phyloP scores from a whole-genome alignment of 1,284 basidiomycete species.

The Wolfiporia cocos region DNA sequence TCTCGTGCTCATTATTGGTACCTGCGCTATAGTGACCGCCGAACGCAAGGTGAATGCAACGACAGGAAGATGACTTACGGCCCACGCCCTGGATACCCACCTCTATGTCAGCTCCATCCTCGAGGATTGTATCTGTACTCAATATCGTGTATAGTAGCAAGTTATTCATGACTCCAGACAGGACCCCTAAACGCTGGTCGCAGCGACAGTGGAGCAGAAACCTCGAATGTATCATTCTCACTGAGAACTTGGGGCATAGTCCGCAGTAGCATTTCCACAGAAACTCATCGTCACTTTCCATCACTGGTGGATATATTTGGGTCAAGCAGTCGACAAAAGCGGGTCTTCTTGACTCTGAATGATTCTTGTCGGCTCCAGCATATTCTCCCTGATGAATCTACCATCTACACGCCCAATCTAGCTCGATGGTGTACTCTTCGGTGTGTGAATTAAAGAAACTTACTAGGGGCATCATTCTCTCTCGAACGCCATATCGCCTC shows the following conservation, averaged over 20 bases:
- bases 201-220: too few relatives aligned
- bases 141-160: too few relatives aligned
- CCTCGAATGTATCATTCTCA: too few relatives aligned
- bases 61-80: constrained; percentile 3
- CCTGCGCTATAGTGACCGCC: constrained; percentile 25
- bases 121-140: too few relatives aligned
- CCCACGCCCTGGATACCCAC: background rate
- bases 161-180: too few relatives aligned
- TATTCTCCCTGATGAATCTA: constrained; percentile 46
- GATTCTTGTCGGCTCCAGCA: constrained; percentile 47
- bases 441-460: constrained; percentile 19
- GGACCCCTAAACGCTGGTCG: too few relatives aligned
- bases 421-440: background rate
- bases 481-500: constrained; percentile 70
- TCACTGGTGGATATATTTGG: too few relatives aligned
- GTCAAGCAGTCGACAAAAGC: constrained; percentile 3
- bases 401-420: constrained; percentile 37
- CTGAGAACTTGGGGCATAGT: too few relatives aligned
- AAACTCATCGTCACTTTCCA: too few relatives aligned
- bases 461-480: constrained; percentile 75
- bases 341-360: constrained; percentile 48
- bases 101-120: too few relatives aligned
- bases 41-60: constrained; percentile 27
- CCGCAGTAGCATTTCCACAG: too few relatives aligned
- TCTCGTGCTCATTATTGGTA: background rate